These are phyloP conservation scores for Middelhovenomyces tepae DNA, from an alignment of 805 yeast genomes.

Conservation along the genomic window DNA sequence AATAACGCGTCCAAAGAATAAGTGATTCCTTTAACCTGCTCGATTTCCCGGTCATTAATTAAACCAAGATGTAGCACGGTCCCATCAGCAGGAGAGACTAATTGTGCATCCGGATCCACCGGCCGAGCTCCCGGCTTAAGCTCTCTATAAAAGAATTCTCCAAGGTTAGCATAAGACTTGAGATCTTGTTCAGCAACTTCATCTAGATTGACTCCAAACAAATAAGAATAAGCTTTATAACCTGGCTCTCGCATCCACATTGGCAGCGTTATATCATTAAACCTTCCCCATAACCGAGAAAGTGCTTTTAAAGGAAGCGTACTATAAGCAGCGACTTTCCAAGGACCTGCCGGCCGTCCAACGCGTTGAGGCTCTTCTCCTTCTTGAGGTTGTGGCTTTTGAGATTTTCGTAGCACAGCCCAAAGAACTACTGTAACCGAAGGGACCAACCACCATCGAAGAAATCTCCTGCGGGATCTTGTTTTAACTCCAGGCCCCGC, in stretches of 20 bases:
- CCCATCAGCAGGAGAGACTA: conserved; percentile 94
- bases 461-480: conserved; percentile 6
- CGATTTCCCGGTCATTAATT: conserved; percentile 63
- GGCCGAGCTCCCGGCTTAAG: conserved; percentile 76
- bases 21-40: conserved; percentile 94
- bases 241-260: conserved; percentile 81
- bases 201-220: conserved; percentile 82
- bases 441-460: conserved; percentile 22
- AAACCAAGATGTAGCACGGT: conserved; percentile 76
- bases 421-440: conserved; percentile 18
- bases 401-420: conserved; percentile 13
- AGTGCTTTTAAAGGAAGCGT: conserved; percentile 85
- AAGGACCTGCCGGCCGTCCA: conserved; percentile 53
- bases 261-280: conserved; percentile 77
- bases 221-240: conserved; percentile 60
- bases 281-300: conserved; percentile 90
- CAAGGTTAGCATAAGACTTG: conserved; percentile 63
- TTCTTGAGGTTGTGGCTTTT: conserved; percentile 5
- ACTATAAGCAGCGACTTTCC: conserved; percentile 85
- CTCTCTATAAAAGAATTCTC: conserved; percentile 85
- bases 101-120: conserved; percentile 47
- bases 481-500: conserved; percentile 1
- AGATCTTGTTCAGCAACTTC: conserved; percentile 84
- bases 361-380: conserved; percentile 7
- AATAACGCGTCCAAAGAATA: conserved; percentile 82